Base-by-base conservation (phyloP, 495 filamentous ascomycete genomes). In the Hypoxylon trugodes region DNA sequence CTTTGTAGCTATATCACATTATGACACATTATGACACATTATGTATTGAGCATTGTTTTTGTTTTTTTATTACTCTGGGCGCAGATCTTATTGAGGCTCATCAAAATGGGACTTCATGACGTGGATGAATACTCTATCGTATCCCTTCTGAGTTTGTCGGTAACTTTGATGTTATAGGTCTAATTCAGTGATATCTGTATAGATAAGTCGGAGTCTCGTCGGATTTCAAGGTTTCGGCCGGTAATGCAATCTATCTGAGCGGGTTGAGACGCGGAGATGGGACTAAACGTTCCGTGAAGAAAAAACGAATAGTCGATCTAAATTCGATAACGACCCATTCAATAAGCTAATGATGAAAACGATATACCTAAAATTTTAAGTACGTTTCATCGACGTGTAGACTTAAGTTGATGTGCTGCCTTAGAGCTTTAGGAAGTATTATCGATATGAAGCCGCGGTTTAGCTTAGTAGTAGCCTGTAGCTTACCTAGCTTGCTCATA, bases 301-400 rank as follows among this genome's bases (percentile, higher is more conserved):
- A 7, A 40, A 40, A 15, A 48, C 3, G 32, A 30, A 4, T 13
- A 22, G 13, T 13, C 40, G 21, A 56, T 45, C 51, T 41, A 36
- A 52, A 61, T 33, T 25, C 22, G 43, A 52, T 15, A 51, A 38
- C 37, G 7, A 22, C 0, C 45, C 13, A 26, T 52, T 30, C 42
- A 21, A 30, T 16, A 40, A 30, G 46, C 36, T 51, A 43, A n/a
- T 42, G 40, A 38, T 4, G 1, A 37, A 30, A 47, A 33, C 35
- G 25, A 18, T 32, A 40, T 36, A 40, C 19, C 15, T 46, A 15
- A 6, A 28, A 28, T 21, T 8, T 15, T 46, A 43, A 38, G 30
- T 16, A 40, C 38, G 61, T 65, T 57, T 61, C 51, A 57, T 57
- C 38, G 32, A 53, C 30, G 51, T 61, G 18, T 35, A 21, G 57